phyloP scores from a whole-genome alignment of 345 rosid species.

The Durio zibethinus region DNA sequence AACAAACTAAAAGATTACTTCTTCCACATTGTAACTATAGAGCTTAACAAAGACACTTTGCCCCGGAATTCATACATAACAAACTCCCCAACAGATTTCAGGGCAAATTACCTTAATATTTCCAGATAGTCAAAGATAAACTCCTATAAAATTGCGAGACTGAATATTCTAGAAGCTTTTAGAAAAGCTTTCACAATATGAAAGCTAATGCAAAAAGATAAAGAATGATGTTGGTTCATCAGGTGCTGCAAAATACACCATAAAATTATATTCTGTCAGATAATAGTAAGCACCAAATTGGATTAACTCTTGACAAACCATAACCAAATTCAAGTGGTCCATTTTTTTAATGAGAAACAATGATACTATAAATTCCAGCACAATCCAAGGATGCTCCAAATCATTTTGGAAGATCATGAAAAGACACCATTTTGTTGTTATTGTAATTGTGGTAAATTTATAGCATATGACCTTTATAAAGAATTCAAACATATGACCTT shows the following conservation, averaged over 20 bases:
- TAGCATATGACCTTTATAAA: neutral
- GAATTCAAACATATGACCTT: neutral
- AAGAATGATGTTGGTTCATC: neutral
- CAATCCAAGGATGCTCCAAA: neutral
- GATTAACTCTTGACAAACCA: neutral
- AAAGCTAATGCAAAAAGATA: conserved; percentile 5
- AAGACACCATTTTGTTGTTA: neutral
- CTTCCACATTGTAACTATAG: neutral
- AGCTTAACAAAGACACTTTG: neutral
- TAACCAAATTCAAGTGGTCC: neutral
- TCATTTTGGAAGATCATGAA: neutral
- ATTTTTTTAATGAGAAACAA: neutral
- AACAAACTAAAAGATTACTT: neutral
- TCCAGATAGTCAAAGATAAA: neutral
- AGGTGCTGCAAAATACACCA: neutral
- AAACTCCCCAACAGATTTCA: neutral
- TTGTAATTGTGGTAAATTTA: neutral
- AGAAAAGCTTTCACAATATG: neutral
- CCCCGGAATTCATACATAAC: neutral
- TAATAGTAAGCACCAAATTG: neutral
- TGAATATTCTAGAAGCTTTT: neutral
- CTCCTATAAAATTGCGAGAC: neutral
- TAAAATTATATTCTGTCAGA: neutral
- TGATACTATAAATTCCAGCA: neutral
- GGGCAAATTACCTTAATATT: neutral